phyloP scores from a whole-genome alignment of 768 basidiomycete genomes.

The Leccinum ochraceum region DNA sequence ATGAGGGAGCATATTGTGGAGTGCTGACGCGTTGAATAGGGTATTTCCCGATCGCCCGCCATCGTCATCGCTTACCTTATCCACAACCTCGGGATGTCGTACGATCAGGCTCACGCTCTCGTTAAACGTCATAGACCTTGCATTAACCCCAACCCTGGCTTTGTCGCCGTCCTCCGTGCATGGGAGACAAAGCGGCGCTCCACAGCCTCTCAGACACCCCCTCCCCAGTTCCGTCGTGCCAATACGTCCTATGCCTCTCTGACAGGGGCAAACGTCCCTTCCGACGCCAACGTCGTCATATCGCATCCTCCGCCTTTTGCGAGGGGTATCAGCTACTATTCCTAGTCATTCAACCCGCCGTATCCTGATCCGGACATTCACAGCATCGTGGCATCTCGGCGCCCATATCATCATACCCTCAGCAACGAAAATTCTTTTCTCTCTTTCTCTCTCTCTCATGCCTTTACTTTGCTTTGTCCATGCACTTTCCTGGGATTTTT shows the following conservation, averaged over 20 bases:
- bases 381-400: neutral
- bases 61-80: conserved; percentile 85
- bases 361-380: neutral
- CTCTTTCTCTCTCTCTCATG: neutral
- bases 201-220: conserved; percentile 7
- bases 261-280: neutral
- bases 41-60: conserved; percentile 74
- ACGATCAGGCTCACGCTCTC: conserved; percentile 60
- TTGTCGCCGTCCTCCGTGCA: conserved; percentile 57
- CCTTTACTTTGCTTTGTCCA: neutral
- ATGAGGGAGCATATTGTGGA: neutral
- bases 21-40: conserved; percentile 40
- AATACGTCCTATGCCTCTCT: conserved; percentile 27
- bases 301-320: conserved; percentile 14
- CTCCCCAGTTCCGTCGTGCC: conserved; percentile 30
- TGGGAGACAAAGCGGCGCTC: conserved; percentile 50
- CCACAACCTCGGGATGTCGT: conserved; percentile 69
- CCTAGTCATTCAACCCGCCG: conserved; percentile 3
- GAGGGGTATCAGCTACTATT: conserved; percentile 31
- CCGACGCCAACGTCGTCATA: conserved; percentile 3
- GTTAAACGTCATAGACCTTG: conserved; percentile 69
- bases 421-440: neutral
- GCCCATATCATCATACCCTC: neutral
- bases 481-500: conserved; percentile 3
- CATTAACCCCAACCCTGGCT: conserved; percentile 77